Evolutionary conservation across 1,284 basidiomycete genomes (phyloP).

Genomic region (Heliocybe sulcata): DNA sequence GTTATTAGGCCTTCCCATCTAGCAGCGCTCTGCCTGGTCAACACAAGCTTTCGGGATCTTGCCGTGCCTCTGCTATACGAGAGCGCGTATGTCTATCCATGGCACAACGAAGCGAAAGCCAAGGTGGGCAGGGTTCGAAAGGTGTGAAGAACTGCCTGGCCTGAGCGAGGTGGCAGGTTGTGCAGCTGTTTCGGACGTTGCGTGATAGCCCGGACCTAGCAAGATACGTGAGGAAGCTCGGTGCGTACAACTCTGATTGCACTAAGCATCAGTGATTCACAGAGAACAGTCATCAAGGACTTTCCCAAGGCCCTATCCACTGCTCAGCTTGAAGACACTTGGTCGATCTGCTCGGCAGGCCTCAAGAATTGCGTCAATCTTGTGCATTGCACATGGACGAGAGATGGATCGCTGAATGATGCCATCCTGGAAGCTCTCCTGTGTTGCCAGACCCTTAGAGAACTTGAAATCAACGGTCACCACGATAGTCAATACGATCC

Average conservation of each 20-base stretch:
- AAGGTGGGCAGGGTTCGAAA: conserved; percentile 37
- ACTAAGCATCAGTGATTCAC: conserved; percentile 1
- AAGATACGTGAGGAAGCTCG: conserved; percentile 43
- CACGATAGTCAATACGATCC: conserved; percentile 49
- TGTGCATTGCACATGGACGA: conserved; percentile 62
- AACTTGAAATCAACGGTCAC: conserved; percentile 66
- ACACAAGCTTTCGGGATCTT: conserved; percentile 41
- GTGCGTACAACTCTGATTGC: conserved; percentile 25
- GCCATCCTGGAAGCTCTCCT: conserved; percentile 44
- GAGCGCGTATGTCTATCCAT: conserved; percentile 51
- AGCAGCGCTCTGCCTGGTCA: conserved; percentile 44
- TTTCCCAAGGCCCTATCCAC: conserved; percentile 46
- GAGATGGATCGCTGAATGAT: conserved; percentile 61
- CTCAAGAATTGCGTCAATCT: conserved; percentile 56
- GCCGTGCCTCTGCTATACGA: conserved; percentile 44
- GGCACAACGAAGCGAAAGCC: conserved; percentile 54
- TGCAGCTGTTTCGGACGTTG: conserved; percentile 46
- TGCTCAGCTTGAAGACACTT: conserved; percentile 23
- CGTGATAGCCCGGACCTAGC: conserved; percentile 41
- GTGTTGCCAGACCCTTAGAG: conserved; percentile 31
- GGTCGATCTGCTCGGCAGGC: conserved; percentile 35
- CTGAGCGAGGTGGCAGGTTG: conserved; percentile 28
- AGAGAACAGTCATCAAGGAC: conserved; percentile 48
- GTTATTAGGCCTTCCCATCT: conserved; percentile 46
- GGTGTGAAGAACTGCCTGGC: conserved; percentile 11